These are phyloP conservation scores for Lippia alba DNA, from an alignment of 305 asterid genomes.

Conservation along the genomic window DNA sequence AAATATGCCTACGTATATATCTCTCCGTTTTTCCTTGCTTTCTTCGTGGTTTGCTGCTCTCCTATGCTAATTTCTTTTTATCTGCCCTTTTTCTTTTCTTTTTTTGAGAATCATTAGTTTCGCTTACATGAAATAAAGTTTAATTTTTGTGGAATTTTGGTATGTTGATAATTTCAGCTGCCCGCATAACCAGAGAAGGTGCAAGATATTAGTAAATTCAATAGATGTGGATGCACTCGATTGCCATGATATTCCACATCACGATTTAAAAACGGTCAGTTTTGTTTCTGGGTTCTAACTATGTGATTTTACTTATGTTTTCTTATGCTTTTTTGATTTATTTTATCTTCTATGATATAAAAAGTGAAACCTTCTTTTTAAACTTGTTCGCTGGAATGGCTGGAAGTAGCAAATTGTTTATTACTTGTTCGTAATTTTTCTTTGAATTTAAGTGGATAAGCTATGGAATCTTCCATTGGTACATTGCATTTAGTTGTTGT, in stretches of 20 bases:
- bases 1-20: conserved; percentile 51
- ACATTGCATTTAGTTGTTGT: no score
- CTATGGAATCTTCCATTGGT: conserved; percentile 12
- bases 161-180: conserved; percentile 46
- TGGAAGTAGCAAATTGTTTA: neutral
- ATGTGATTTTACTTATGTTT: neutral
- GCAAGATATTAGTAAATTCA: conserved; percentile 70
- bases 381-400: neutral
- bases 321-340: neutral
- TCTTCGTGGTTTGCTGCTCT: neutral
- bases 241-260: conserved; percentile 79
- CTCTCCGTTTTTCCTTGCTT: neutral
- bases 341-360: conserved; percentile 1
- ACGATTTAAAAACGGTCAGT: conserved; percentile 64
- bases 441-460: conserved; percentile 30
- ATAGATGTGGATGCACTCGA: conserved; percentile 63
- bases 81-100: neutral
- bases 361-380: neutral
- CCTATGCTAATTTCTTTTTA: neutral
- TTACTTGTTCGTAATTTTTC: conserved; percentile 2
- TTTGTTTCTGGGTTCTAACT: neutral
- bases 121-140: neutral
- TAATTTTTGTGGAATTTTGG: neutral
- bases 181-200: conserved; percentile 62
- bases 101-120: neutral